Percentiles rank a stretch among this genome's conserved stretches.
phyloP scores from a whole-genome alignment of 495 filamentous ascomycete species.

The Penicillium cosmopolitanum region DNA sequence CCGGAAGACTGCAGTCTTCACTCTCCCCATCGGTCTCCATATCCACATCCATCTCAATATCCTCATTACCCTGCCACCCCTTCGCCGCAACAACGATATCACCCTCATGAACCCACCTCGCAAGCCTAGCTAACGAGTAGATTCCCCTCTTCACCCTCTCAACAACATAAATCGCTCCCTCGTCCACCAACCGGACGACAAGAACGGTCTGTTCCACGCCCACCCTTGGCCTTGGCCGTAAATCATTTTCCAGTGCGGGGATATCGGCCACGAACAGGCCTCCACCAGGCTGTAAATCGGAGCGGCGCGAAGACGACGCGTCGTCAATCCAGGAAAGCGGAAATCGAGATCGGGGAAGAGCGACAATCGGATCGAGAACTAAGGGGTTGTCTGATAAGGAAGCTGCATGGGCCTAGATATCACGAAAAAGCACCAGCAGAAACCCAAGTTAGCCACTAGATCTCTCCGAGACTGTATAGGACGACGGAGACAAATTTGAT shows the following conservation, averaged over 20 bases:
- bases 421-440: neutral
- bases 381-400: conserved; percentile 60
- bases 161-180: conserved; percentile 66
- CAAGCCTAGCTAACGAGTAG: conserved; percentile 74
- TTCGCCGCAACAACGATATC: conserved; percentile 39
- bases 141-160: conserved; percentile 69
- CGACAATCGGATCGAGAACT: conserved; percentile 61
- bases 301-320: conserved; percentile 48
- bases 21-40: conserved; percentile 36
- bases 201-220: conserved; percentile 53
- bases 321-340: conserved; percentile 65
- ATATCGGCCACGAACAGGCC: conserved; percentile 62
- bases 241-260: conserved; percentile 62
- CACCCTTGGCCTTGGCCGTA: conserved; percentile 12
- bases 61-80: conserved; percentile 43
- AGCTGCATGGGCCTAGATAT: conserved; percentile 58
- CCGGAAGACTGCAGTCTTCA: neutral
- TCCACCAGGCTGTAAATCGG: conserved; percentile 52
- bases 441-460: conserved; percentile 10
- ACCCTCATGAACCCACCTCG: conserved; percentile 58
- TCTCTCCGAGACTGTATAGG: neutral
- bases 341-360: conserved; percentile 62
- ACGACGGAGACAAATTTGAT: too few species aligned
- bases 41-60: conserved; percentile 40
- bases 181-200: conserved; percentile 63